phyloP scores from a whole-genome alignment of 768 basidiomycete genomes.

The Auricularia heimuer region DNA sequence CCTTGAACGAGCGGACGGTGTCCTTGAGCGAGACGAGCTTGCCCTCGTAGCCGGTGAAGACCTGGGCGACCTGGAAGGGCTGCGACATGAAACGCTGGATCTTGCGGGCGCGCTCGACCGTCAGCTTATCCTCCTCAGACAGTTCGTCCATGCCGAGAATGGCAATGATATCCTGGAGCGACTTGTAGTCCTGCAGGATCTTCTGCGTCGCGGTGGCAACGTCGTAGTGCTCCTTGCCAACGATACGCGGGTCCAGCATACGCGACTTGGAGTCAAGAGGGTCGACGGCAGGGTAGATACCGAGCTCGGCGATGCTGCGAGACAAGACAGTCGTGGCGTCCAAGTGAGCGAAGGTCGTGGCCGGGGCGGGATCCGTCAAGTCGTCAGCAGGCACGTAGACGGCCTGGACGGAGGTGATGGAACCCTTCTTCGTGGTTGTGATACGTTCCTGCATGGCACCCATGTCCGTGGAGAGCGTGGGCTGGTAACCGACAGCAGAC shows the following conservation, averaged over 20 bases:
- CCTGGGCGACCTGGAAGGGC: slow-evolving; percentile 99
- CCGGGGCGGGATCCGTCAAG: slow-evolving; percentile 99
- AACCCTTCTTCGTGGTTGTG: slow-evolving; percentile 99
- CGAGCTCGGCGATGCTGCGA: slow-evolving; percentile 96
- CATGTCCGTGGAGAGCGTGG: slow-evolving; percentile 99
- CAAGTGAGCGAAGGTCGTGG: slow-evolving; percentile 99
- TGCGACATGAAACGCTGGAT: slow-evolving; percentile 99
- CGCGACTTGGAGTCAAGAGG: slow-evolving; percentile 99
- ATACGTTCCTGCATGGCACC: slow-evolving; percentile 99
- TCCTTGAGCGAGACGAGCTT: slow-evolving; percentile 95
- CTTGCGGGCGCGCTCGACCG: slow-evolving; percentile 96
- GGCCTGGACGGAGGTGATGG: slow-evolving; percentile 98
- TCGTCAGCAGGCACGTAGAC: slow-evolving; percentile 99
- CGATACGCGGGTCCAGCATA: slow-evolving; percentile 99
- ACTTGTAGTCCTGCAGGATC: slow-evolving; percentile 95
- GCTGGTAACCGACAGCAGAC: slow-evolving; percentile 99
- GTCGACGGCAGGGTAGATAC: slow-evolving; percentile 99
- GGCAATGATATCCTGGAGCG: slow-evolving; percentile 98
- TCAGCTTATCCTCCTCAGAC: slow-evolving; percentile 99
- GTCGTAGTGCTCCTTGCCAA: slow-evolving; percentile 88
- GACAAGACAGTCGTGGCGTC: slow-evolving; percentile 99
- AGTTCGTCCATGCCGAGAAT: slow-evolving; percentile 99
- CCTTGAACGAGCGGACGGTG: slow-evolving; percentile 93
- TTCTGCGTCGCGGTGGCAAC: slow-evolving; percentile 96
- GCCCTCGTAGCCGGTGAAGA: slow-evolving; percentile 99